Percentiles rank a stretch among this genome's conserved stretches.
phyloP scores from a whole-genome alignment of 192 early-diverging fungal species.

The Funneliformis mosseae region DNA sequence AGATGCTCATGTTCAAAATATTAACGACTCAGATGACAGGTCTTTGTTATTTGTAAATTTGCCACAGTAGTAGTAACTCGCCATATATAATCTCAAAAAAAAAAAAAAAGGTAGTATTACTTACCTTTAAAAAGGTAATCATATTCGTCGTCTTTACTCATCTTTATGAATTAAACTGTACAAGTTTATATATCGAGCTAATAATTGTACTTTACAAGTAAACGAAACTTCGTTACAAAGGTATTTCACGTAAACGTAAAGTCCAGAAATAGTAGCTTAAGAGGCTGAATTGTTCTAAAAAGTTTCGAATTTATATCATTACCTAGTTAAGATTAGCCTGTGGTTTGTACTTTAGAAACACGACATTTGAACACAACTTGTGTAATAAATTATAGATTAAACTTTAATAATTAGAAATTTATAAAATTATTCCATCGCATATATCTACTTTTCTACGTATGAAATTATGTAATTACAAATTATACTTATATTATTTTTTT shows the following conservation, averaged over 20 bases:
- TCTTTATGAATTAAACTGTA: constrained; percentile 11
- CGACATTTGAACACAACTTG: neutral
- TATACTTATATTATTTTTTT: neutral
- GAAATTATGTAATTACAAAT: no score
- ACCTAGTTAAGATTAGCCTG: neutral
- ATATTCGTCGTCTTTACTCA: constrained; percentile 57
- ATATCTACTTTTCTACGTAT: no score
- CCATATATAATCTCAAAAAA: neutral
- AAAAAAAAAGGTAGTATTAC: neutral
- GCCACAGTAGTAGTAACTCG: neutral
- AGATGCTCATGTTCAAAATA: neutral
- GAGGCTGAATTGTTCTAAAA: neutral
- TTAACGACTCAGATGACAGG: neutral
- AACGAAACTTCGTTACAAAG: neutral
- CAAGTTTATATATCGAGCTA: neutral
- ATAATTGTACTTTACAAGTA: neutral
- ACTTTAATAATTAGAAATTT: no score
- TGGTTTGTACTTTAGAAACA: neutral
- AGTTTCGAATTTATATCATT: neutral
- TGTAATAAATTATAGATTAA: neutral
- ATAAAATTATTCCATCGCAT: no score
- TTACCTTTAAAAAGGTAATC: constrained; percentile 57
- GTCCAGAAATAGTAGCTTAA: neutral
- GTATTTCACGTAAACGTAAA: neutral
- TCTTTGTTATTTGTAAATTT: neutral